These are phyloP conservation scores for Albizia julibrissin DNA, from an alignment of 306 rosid genomes.

Conservation along the genomic window DNA sequence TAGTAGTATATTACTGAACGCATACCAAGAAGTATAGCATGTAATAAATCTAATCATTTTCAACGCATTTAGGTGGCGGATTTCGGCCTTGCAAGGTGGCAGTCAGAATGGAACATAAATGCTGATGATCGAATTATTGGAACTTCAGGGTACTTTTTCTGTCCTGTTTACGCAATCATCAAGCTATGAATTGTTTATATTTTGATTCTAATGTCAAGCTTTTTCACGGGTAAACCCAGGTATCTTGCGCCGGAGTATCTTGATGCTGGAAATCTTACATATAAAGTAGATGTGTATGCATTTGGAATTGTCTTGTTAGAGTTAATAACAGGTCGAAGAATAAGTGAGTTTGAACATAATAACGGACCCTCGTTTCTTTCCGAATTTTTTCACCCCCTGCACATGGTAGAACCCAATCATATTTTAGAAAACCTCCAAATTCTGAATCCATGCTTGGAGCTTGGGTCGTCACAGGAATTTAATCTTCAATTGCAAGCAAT, in stretches of 20 bases:
- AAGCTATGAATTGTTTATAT: not conserved
- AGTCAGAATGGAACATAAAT: constrained; percentile 68
- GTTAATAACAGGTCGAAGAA: constrained; percentile 73
- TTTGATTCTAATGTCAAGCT: constrained; percentile 27
- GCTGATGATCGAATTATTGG: constrained; percentile 64
- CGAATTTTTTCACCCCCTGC: constrained; percentile 63
- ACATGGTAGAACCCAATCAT: constrained; percentile 54
- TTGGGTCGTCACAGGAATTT: constrained; percentile 60
- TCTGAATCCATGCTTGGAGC: constrained; percentile 59
- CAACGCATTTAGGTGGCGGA: constrained; percentile 69
- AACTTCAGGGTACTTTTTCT: constrained; percentile 65
- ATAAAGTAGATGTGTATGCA: constrained; percentile 88
- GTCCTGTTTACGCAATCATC: not conserved
- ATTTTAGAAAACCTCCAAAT: constrained; percentile 57
- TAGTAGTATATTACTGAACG: not conserved
- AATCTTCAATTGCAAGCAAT: constrained; percentile 70
- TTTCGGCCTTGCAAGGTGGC: constrained; percentile 96
- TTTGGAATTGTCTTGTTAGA: constrained; percentile 82
- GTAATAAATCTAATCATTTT: constrained; percentile 13
- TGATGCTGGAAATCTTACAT: constrained; percentile 71
- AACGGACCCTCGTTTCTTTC: constrained; percentile 53
- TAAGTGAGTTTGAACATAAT: constrained; percentile 56
- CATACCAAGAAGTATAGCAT: not conserved
- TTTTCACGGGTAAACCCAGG: constrained; percentile 48
- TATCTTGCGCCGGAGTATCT: constrained; percentile 90